These are phyloP conservation scores for Pezicula radicicola DNA, from an alignment of 2,329 filamentous ascomycete genomes.

Conservation along the genomic window DNA sequence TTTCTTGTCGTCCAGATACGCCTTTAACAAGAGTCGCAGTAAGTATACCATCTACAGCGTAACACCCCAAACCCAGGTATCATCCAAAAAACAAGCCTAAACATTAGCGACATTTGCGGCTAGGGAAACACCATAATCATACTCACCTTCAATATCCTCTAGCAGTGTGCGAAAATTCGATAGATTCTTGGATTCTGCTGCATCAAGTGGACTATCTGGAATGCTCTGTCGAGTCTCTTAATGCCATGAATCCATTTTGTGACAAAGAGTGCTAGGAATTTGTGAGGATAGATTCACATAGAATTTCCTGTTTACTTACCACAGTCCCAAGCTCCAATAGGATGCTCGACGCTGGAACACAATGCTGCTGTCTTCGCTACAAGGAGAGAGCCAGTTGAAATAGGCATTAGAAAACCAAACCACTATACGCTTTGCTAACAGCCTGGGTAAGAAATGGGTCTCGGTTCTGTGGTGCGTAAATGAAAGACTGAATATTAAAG, in stretches of 20 bases:
- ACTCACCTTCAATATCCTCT: background rate
- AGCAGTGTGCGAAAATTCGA: background rate
- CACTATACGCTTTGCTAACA: conserved; percentile 26
- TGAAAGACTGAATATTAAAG: background rate
- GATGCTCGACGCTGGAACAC: conserved; percentile 31
- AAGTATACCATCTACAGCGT: conserved; percentile 3
- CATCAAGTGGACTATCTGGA: background rate
- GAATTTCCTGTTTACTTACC: conserved; percentile 11
- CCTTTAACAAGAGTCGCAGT: background rate
- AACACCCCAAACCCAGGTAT: conserved; percentile 25
- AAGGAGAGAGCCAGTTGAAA: conserved; percentile 24
- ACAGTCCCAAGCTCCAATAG: conserved; percentile 30
- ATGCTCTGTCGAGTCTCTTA: background rate
- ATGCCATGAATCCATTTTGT: background rate
- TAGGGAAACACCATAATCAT: conserved; percentile 11
- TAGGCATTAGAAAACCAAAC: conserved; percentile 25
- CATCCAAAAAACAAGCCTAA: conserved; percentile 26
- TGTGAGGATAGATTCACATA: background rate
- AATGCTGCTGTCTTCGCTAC: conserved; percentile 30
- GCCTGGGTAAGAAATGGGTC: conserved; percentile 21
- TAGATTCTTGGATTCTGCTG: background rate
- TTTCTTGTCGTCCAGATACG: background rate
- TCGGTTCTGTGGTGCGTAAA: background rate
- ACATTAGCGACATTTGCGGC: conserved; percentile 26
- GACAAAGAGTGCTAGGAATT: background rate